These are phyloP conservation scores for Flaveria sonorensis DNA, from an alignment of 129 eudicot species.

Conservation along the genomic window DNA sequence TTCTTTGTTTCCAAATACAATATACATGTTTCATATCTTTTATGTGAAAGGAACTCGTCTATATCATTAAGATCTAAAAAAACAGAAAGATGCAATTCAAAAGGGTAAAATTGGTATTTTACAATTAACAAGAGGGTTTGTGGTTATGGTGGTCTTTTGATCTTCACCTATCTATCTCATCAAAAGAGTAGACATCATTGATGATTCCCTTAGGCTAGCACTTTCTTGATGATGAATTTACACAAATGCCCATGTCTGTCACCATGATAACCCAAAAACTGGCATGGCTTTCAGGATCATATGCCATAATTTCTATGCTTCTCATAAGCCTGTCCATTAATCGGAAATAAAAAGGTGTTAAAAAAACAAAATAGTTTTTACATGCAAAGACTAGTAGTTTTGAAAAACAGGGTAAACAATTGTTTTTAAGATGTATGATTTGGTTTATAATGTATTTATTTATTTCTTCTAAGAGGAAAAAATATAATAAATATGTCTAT, in stretches of 20 bases:
- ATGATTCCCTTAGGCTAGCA: conserved; percentile 20
- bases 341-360: conserved; percentile 5
- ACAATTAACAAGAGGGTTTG: conserved; percentile 18
- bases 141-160: conserved; percentile 22
- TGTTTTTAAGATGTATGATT: background rate
- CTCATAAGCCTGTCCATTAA: conserved; percentile 26
- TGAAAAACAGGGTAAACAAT: background rate
- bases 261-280: conserved; percentile 12
- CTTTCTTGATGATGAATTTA: conserved; percentile 25
- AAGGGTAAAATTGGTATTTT: conserved; percentile 25
- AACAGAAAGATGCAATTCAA: background rate
- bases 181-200: background rate
- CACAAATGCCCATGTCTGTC: conserved; percentile 25
- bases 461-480: too few relatives aligned
- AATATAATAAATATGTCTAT: too few relatives aligned
- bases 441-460: background rate
- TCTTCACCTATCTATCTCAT: conserved; percentile 22
- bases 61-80: background rate
- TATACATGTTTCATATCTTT: too few relatives aligned
- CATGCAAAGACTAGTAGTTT: conserved; percentile 1
- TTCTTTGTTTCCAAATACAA: too few relatives aligned
- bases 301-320: conserved; percentile 10
- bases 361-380: background rate
- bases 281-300: conserved; percentile 20
- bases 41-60: background rate